Evolutionary conservation across 2,329 filamentous ascomycete species (phyloP).

Genomic region (Microsporum canis): DNA sequence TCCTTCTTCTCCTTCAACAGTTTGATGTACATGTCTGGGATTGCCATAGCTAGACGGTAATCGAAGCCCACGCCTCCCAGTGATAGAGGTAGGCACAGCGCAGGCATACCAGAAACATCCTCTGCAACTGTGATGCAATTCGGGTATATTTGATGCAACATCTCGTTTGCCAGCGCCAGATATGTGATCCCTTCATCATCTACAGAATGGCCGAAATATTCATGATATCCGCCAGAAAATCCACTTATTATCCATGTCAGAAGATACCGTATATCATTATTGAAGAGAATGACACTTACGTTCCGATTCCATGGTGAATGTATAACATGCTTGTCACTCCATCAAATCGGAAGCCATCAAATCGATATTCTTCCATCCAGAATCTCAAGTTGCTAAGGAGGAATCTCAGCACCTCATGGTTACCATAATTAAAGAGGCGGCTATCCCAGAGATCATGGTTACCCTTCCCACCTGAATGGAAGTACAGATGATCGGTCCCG

Average conservation of each 20-base stretch:
- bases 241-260: constrained; percentile 44
- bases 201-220: constrained; percentile 83
- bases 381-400: constrained; percentile 89
- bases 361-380: constrained; percentile 98
- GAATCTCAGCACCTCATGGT: constrained; percentile 91
- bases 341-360: constrained; percentile 96
- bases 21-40: constrained; percentile 99
- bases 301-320: constrained; percentile 88
- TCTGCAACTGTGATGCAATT: constrained; percentile 85
- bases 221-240: constrained; percentile 95
- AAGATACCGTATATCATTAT: neutral
- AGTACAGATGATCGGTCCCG: constrained; percentile 88
- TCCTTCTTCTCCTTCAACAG: constrained; percentile 89
- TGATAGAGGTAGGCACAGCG: constrained; percentile 74
- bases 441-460: constrained; percentile 93
- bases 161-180: constrained; percentile 90
- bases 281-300: constrained; percentile 47
- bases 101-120: constrained; percentile 97
- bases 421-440: constrained; percentile 91
- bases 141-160: constrained; percentile 85
- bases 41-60: constrained; percentile 92
- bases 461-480: constrained; percentile 76
- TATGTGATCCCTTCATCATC: constrained; percentile 93
- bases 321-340: constrained; percentile 99
- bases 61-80: constrained; percentile 92